Evolutionary conservation across 441 rosid species (phyloP).

Genomic region (Aquilaria agallochum): DNA sequence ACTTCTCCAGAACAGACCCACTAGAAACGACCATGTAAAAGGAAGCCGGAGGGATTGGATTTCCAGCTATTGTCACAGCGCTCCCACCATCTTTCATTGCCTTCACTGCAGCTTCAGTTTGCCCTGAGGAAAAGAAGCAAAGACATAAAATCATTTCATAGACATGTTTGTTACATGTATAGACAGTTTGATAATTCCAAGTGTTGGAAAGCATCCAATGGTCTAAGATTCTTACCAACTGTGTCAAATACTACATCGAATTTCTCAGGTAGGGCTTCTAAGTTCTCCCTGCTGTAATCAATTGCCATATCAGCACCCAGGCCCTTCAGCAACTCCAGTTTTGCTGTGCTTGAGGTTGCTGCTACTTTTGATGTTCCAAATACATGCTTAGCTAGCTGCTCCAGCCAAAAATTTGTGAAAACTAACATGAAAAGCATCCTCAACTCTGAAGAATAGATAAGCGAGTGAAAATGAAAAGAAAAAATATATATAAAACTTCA

Average conservation of each 20-base stretch:
- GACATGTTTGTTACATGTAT: neutral
- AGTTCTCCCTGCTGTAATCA: constrained; percentile 79
- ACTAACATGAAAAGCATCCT: neutral
- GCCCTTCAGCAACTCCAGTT: constrained; percentile 65
- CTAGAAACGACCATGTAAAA: constrained; percentile 65
- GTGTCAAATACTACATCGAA: constrained; percentile 82
- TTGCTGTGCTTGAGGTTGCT: constrained; percentile 77
- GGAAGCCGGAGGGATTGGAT: constrained; percentile 69
- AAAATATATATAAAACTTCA: neutral
- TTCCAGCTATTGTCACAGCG: constrained; percentile 71
- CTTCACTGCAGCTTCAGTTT: constrained; percentile 83
- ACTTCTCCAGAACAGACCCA: constrained; percentile 68
- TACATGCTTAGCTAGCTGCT: constrained; percentile 79
- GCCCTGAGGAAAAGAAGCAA: constrained; percentile 38
- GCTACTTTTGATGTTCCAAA: constrained; percentile 82
- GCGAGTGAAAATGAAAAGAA: constrained; percentile 2
- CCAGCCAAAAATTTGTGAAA: neutral
- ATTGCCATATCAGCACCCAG: constrained; percentile 85
- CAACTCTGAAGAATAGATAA: neutral
- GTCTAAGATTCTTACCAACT: constrained; percentile 45
- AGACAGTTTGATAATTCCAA: neutral
- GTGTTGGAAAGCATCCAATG: neutral
- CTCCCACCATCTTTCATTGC: constrained; percentile 76
- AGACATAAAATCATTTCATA: neutral
- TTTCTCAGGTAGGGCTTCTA: constrained; percentile 77